Base-by-base conservation (phyloP, 1,284 basidiomycete species). In the Cryptococcus sp. region DNA sequence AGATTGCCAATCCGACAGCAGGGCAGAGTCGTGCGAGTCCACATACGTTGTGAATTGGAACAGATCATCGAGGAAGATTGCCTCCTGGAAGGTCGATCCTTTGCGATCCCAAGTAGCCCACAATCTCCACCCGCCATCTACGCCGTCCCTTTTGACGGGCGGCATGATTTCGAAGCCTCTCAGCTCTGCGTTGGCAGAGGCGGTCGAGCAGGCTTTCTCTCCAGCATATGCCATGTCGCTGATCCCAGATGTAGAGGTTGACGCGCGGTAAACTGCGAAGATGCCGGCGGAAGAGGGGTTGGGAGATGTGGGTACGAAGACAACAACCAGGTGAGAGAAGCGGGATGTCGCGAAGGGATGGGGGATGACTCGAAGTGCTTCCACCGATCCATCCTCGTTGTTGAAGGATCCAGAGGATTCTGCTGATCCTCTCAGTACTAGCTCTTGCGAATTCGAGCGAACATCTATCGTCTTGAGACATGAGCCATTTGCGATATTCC, bases 401-500 rank as follows among this genome's bases (percentile, higher is more conserved):
- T 46, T 50, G 3, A 50, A 27, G 1, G 55, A 52, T 20, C 48
- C 53, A 5, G 56, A 52, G 11, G 56, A 25, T 43, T 60, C 42
- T 25, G 52, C 25, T 35, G 55, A 51, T 25, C 50, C 59, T 49
- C 60, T 46, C 17, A 68, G 41, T 3, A 65, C 60, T 38, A 73
- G 49, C n/a, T 70, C 67, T 15, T 67, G 66, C 11, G 67, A 65
- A 1, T 68, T 56, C 3, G 67, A 57, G 38, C 71, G 58, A 10
- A 80, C 66, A 47, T 80, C 78, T 52, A 76, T 57, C 0, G 77
- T 70, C 50, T 71, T 72, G 22, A 79, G 63, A 55, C 73, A 76
- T 2, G 65, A 49, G 5, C 79, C 80, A 0, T 69, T 72, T 1
- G 66, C 63, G 8, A 63, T 40, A 27, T 71, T 71, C 92, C 93